These are phyloP conservation scores for Gossypium schwendimanii DNA, from an alignment of 441 rosid genomes.

Conservation along the genomic window DNA sequence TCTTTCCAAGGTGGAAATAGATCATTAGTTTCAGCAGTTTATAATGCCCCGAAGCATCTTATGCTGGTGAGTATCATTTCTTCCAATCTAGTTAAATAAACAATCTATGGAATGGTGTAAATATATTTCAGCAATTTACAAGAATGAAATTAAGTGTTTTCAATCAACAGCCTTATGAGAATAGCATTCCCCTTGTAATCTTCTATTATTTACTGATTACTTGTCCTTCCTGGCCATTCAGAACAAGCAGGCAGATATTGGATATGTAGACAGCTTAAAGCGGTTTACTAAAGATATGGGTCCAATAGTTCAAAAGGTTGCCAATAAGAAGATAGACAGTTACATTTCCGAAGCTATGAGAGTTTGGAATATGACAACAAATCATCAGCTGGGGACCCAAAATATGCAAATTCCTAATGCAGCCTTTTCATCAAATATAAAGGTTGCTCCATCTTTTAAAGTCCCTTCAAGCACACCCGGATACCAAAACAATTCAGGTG, in stretches of 20 bases:
- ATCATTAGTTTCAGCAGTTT: constrained; percentile 15
- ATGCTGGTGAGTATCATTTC: constrained; percentile 24
- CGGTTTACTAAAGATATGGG: constrained; percentile 33
- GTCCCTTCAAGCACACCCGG: constrained; percentile 4
- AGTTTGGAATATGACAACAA: constrained; percentile 2
- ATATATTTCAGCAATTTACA: background rate
- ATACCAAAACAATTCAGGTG: constrained; percentile 4
- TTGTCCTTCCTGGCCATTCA: constrained; percentile 12
- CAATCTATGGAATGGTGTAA: background rate
- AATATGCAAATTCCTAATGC: constrained; percentile 11
- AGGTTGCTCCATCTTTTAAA: constrained; percentile 9
- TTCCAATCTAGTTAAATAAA: background rate
- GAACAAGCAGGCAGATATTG: constrained; percentile 18
- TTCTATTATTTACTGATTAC: constrained; percentile 12
- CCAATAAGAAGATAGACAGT: constrained; percentile 24
- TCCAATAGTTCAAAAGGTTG: constrained; percentile 31
- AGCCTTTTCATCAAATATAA: constrained; percentile 1
- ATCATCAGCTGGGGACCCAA: constrained; percentile 8
- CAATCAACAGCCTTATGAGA: background rate
- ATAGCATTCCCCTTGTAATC: background rate
- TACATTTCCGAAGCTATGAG: constrained; percentile 13
- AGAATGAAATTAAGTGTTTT: background rate
- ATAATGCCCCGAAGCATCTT: constrained; percentile 14
- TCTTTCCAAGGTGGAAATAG: constrained; percentile 11
- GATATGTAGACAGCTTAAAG: constrained; percentile 26